These are phyloP conservation scores for Blastocladiella britannica DNA, from an alignment of 192 early-diverging fungal species.

Conservation along the genomic window DNA sequence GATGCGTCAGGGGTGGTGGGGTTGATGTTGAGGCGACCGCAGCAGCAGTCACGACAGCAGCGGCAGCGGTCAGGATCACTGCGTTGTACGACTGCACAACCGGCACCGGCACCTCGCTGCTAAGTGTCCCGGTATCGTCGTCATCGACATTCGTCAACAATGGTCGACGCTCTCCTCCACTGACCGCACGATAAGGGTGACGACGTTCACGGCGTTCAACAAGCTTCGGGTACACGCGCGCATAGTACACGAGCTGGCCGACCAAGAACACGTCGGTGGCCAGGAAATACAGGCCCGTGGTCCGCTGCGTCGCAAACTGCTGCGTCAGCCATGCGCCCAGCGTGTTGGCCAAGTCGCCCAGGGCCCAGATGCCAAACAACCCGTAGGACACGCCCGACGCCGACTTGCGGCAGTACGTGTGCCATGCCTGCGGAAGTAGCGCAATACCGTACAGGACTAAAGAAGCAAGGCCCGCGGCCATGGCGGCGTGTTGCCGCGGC, in stretches of 20 bases:
- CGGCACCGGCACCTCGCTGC: too few relatives aligned
- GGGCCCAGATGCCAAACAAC: constrained; percentile 18
- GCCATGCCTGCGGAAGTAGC: constrained; percentile 15
- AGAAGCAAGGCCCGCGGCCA: constrained; percentile 11
- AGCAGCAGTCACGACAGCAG: too few relatives aligned
- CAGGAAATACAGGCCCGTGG: constrained; percentile 17
- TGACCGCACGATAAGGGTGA: too few relatives aligned
- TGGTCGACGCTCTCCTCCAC: too few relatives aligned
- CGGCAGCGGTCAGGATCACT: too few relatives aligned
- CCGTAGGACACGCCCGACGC: constrained; percentile 18
- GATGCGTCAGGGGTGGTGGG: too few relatives aligned
- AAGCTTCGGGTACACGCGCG: constrained; percentile 1
- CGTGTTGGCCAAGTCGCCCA: constrained; percentile 13
- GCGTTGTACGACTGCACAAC: too few relatives aligned
- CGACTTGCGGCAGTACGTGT: constrained; percentile 17
- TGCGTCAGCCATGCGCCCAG: constrained; percentile 22
- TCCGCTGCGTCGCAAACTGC: constrained; percentile 18
- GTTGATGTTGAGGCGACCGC: too few relatives aligned
- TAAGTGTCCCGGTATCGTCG: too few relatives aligned
- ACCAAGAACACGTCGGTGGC: constrained; percentile 15
- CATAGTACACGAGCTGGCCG: constrained; percentile 21
- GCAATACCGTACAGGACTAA: constrained; percentile 16
- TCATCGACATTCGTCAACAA: too few relatives aligned
- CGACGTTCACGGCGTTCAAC: too few relatives aligned
- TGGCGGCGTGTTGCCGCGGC: constrained; percentile 12